Conservation (phyloP, 148 eudicot genomes). For the Bassia scoparia region DNA sequence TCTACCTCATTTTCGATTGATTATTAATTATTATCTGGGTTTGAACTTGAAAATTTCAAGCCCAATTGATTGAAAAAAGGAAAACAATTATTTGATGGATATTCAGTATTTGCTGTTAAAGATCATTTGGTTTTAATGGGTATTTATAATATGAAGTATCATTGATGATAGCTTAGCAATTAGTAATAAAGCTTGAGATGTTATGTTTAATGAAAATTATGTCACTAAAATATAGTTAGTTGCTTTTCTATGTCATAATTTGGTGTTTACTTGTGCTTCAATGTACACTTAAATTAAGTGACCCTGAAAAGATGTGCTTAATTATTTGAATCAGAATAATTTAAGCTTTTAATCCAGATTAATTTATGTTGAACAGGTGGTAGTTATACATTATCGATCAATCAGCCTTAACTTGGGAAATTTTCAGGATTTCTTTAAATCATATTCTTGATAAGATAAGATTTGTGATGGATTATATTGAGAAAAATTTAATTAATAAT, state of each 20-base stretch:
- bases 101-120: no score
- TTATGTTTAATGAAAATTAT: not conserved
- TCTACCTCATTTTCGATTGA: not conserved
- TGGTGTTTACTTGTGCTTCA: not conserved
- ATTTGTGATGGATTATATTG: not conserved
- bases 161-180: no score
- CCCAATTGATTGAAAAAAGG: no score
- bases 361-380: not conserved
- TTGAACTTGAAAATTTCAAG: not conserved
- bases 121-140: no score
- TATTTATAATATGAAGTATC: no score
- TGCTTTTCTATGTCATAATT: not conserved
- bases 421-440: not conserved
- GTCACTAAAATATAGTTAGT: not conserved
- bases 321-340: not conserved
- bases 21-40: not conserved
- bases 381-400: not conserved
- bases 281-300: not conserved
- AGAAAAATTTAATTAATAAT: not conserved
- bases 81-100: no score
- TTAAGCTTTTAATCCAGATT: not conserved
- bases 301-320: not conserved
- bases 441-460: not conserved
- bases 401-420: not conserved
- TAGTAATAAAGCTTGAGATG: no score